Base-by-base conservation (phyloP, 1,139 yeast genomes). In the Keqinozyma sinolaborantium region DNA sequence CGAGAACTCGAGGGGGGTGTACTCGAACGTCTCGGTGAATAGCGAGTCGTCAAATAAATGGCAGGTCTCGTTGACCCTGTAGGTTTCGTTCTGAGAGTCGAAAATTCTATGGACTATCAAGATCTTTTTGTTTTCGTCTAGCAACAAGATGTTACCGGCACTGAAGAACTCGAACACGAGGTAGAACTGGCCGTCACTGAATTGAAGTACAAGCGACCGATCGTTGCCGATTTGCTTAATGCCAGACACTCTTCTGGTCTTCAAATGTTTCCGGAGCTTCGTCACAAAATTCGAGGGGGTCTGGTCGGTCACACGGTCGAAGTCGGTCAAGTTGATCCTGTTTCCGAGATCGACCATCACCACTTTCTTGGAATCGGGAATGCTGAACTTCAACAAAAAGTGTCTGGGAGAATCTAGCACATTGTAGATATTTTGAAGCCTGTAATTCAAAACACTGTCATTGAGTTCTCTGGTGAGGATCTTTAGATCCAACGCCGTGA, bases 161-260 rank as follows among this genome's bases (percentile, higher is more conserved):
- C 96, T 86, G 62, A 88, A 90, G 47, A 92, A 90, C 52, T 92
- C 98, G 38, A 92, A 60, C 0, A 86, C 95, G 43, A 90, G 64
- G 48, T 84, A 83, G 55, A 63, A 85, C 34, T 77, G 53, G 5
- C 95, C 94, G 45, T 86, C 95, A 32, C 88, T 77, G 56, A 92
- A 90, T 36, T 85, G 79, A 30, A 92, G 55, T 0, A 87, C 95
- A 33, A 86, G 64, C 14, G 87, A 77, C 51, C 98, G 72, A 51
- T 88, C 96, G 45, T 78, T 74, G 1, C 79, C 81, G 9, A 92
- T 75, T 42, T 88, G 95, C 41, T 73, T 76, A 29, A 92, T 65
- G 16, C 74, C 73, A 0, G 94, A 77, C 29, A 92, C 62, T 38
- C 97, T 68, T 54, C 90, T 75, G 0, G 94, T 75, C 47, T 85